Percentiles rank a stretch among this genome's conserved stretches.
Evolutionary conservation across 1,284 basidiomycete genomes (phyloP).

Genomic region (Pseudozyma sp.): DNA sequence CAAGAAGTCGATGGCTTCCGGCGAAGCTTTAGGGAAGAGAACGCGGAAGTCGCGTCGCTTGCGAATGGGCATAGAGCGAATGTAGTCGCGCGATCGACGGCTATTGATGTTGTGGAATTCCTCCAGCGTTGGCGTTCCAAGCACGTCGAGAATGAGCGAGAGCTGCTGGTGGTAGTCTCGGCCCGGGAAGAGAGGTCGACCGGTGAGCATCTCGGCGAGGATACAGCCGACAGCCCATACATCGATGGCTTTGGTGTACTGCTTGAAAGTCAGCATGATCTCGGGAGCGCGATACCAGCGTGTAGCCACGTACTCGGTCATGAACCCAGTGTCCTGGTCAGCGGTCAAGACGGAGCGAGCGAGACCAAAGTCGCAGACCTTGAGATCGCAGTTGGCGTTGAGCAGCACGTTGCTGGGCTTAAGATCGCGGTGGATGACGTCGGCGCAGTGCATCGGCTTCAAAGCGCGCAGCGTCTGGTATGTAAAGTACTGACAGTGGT

Average conservation of each 20-base stretch:
- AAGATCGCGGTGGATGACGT: slow-evolving; percentile 67
- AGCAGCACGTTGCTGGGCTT: slow-evolving; percentile 66
- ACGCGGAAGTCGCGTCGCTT: slow-evolving; percentile 82
- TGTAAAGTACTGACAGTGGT: slow-evolving; percentile 94
- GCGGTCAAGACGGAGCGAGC: slow-evolving; percentile 66
- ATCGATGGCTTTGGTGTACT: slow-evolving; percentile 69
- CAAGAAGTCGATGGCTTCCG: slow-evolving; percentile 80
- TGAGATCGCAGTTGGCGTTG: slow-evolving; percentile 68
- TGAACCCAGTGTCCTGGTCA: slow-evolving; percentile 65
- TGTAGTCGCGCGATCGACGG: slow-evolving; percentile 86
- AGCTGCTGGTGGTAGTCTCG: slow-evolving; percentile 72
- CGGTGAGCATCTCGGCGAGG: slow-evolving; percentile 90
- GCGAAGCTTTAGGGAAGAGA: slow-evolving; percentile 81
- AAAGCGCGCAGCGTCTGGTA: slow-evolving; percentile 75
- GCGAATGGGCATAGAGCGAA: slow-evolving; percentile 89
- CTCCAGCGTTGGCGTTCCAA: slow-evolving; percentile 75
- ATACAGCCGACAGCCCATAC: slow-evolving; percentile 93
- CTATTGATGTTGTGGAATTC: slow-evolving; percentile 79
- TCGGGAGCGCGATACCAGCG: slow-evolving; percentile 68
- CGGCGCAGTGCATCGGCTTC: slow-evolving; percentile 68
- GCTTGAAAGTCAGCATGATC: slow-evolving; percentile 69
- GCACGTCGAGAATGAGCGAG: slow-evolving; percentile 74
- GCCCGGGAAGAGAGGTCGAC: slow-evolving; percentile 89
- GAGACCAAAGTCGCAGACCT: slow-evolving; percentile 69
- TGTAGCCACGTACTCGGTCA: slow-evolving; percentile 69